These are phyloP conservation scores for Choanephora cucurbitarum DNA, from an alignment of 371 early-diverging fungal species.

Conservation along the genomic window DNA sequence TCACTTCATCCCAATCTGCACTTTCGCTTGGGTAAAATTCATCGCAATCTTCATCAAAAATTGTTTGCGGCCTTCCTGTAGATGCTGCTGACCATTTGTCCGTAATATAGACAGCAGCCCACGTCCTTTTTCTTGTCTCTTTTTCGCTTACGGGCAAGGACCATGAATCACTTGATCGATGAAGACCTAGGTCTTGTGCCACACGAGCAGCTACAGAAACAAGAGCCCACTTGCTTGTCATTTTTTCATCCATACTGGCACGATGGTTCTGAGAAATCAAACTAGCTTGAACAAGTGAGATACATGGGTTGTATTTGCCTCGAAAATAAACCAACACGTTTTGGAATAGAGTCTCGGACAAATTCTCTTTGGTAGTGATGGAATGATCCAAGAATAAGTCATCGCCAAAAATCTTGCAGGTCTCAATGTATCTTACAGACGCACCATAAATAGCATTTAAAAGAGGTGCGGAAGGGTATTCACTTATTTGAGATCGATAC, in stretches of 20 bases:
- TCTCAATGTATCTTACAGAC: slow-evolving; percentile 48
- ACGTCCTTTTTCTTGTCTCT: slow-evolving; percentile 62
- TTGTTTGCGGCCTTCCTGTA: slow-evolving; percentile 55
- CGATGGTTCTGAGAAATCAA: slow-evolving; percentile 45
- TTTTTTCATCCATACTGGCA: slow-evolving; percentile 42
- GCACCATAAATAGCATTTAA: slow-evolving; percentile 49
- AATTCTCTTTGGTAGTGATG: slow-evolving; percentile 27
- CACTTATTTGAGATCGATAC: slow-evolving; percentile 41
- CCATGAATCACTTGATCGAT: slow-evolving; percentile 58
- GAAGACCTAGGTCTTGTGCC: slow-evolving; percentile 71
- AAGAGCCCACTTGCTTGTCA: slow-evolving; percentile 42
- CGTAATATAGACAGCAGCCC: slow-evolving; percentile 67
- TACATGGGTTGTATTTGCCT: slow-evolving; percentile 36
- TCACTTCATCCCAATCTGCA: slow-evolving; percentile 47
- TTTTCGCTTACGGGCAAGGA: slow-evolving; percentile 56
- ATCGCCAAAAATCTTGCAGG: slow-evolving; percentile 40
- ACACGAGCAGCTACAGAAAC: slow-evolving; percentile 42
- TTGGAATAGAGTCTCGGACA: slow-evolving; percentile 47
- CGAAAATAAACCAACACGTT: slow-evolving; percentile 35
- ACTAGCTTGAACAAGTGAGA: slow-evolving; percentile 47
- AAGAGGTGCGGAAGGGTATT: slow-evolving; percentile 47
- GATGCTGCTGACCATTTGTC: slow-evolving; percentile 60
- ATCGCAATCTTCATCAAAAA: slow-evolving; percentile 56
- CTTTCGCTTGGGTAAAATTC: slow-evolving; percentile 43
- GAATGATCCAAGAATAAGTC: slow-evolving; percentile 16